Evolutionary conservation across 2,329 filamentous ascomycete species (phyloP).

Genomic region (Aspergillus melleus): DNA sequence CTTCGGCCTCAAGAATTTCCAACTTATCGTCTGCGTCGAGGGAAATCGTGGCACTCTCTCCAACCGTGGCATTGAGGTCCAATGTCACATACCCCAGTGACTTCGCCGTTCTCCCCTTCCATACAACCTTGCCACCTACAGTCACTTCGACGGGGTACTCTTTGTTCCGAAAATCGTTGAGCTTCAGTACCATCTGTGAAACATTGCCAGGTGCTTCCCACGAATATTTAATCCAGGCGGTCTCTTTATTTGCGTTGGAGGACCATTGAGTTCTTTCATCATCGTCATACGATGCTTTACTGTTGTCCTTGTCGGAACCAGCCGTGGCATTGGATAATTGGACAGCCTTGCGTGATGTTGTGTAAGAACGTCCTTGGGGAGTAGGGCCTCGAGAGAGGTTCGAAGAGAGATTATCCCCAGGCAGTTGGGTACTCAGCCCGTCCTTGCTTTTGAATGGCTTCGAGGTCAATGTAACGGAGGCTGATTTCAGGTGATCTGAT

Average conservation of each 20-base stretch:
- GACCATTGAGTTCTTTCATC: not conserved
- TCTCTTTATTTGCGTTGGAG: not conserved
- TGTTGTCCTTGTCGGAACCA: not conserved
- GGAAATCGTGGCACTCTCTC: not conserved
- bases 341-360: not conserved
- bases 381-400: not conserved
- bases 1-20: not conserved
- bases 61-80: not conserved
- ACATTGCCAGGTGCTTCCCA: conserved; percentile 1
- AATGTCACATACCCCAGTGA: conserved; percentile 3
- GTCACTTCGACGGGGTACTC: not conserved
- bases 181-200: conserved; percentile 2
- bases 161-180: not conserved
- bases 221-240: conserved; percentile 6
- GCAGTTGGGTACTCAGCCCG: not conserved
- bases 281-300: not conserved
- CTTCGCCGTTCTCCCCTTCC: not conserved
- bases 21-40: not conserved
- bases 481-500: not conserved
- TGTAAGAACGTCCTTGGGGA: not conserved
- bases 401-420: not conserved
- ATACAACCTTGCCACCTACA: conserved; percentile 1
- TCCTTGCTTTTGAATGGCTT: not conserved
- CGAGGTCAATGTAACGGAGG: not conserved
- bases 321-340: not conserved